Base-by-base conservation (phyloP, 2,329 filamentous ascomycete genomes). In the Aspergillus quadricinctus region DNA sequence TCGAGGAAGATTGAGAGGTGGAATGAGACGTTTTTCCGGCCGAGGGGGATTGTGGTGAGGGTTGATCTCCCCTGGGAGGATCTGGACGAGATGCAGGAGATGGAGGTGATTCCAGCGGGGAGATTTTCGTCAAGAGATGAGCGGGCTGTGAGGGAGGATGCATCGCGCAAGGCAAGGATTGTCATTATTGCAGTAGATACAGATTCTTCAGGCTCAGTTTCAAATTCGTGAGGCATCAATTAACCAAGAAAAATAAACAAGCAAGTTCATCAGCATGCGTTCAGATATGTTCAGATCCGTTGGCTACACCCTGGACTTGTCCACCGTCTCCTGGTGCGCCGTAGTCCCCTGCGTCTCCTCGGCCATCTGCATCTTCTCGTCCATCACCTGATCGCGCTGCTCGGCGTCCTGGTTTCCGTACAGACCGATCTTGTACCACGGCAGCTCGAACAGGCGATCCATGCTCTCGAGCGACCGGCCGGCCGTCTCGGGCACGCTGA, bases 361-460 rank as follows among this genome's bases (percentile, higher is more conserved):
- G 9, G 59, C 54, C 41, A 62, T 57, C 50, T 66, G 61, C 50
- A 60, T 60, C 61, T 71, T 72, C 49, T 64, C 65, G 28, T 63
- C 57, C 8, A 65, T 49, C 9, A 57, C 57, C 25, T 61, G 54
- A 48, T 71, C 69, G 9, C 64, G 65, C 55, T 62, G 59, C 28
- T 66, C 69, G 1, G 68, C 69, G 59, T 72, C 69, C 40, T 51
- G 50, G 25, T 70, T 69, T 19, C 71, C 72, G 35, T 70, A 66
- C 11, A 64, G 74, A 31, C 89, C 89, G 61, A 93, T 90, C 71
- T 83, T 81, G 71, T 88, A 85, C 89, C 89, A 92, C 0, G 86
- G 86, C 50, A 91, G 77, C 51, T 81, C 82, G 66, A 92, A 92
- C 60, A 92, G 77, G 27, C 80, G 77, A 66, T 92, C 87, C 82